Evolutionary conservation across 2,329 filamentous ascomycete species (phyloP), one percentile per base, ranked within the genome.

Genomic region (Ascocoryne sarcoides): DNA sequence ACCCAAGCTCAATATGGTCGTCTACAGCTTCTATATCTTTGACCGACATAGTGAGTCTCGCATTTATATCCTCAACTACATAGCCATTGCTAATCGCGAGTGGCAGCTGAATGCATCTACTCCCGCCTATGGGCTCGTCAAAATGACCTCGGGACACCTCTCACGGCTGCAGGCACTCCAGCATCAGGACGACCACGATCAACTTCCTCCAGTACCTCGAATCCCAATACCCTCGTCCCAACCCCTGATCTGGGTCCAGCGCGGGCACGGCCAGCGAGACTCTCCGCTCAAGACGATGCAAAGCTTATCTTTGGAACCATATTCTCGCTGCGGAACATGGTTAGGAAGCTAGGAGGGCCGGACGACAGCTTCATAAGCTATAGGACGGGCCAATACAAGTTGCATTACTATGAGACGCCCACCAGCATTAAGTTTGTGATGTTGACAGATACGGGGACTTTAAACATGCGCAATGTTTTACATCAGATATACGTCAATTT

Each of bases 401-500:
- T 98, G 55, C 92, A 98, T 67, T 98, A 94, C 70, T 98, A 95
- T 72, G 92, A 98, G 70, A 96, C 92, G 10, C 88, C 89, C 1
- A 92, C 88, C 38, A 93, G 86, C 62, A 80, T 94, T 64, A 93
- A 95, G 60, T 93, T 96, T 60, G 88, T 95, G 59, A 86, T 98
- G 81, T 72, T 96, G 59, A 96, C 92, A 17, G 92, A 96, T 65
- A 85, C 84, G 28, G 83, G 79, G 51, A 84, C 86, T 43, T 76
- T 84, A 51, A 95, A 88, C 64, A 90, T 98, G 78, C 78, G 89
- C 32, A 87, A 93, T 54, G 90, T 94, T 16, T 66, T 98, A 57
- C 89, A 98, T 61, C 92, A 98, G 71, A 95, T 98, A 48, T 98
- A 95, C 63, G 93, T 95, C 43, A 96, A 94, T 61, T 75, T 96